Percentiles rank a stretch among this genome's conserved stretches.
Evolutionary conservation across 139 green algal species (phyloP).

Genomic region (Micromonas commoda): DNA sequence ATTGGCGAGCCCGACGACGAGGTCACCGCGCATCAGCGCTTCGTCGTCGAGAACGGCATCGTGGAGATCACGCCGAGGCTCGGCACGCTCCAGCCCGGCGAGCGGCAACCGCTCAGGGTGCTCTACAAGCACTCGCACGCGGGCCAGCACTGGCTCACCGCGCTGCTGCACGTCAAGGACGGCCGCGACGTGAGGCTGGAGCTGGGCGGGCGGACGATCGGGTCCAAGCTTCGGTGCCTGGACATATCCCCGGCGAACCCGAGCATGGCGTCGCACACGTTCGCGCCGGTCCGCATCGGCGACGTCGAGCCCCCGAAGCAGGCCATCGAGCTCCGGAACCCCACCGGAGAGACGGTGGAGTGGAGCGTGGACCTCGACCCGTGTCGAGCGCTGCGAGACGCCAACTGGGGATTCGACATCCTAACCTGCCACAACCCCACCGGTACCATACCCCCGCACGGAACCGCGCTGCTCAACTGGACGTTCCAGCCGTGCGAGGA

Average conservation of each 20-base stretch:
- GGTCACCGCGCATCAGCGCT: constrained; percentile 42
- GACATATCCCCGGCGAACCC: neutral
- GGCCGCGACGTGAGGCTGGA: constrained; percentile 58
- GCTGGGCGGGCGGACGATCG: constrained; percentile 44
- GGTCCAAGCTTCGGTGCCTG: constrained; percentile 32
- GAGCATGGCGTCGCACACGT: neutral
- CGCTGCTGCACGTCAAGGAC: constrained; percentile 52
- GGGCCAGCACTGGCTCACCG: constrained; percentile 48
- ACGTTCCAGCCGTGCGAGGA: constrained; percentile 51
- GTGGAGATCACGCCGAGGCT: constrained; percentile 47
- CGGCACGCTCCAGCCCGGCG: constrained; percentile 40
- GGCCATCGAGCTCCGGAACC: constrained; percentile 44
- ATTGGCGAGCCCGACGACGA: constrained; percentile 43
- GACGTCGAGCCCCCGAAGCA: constrained; percentile 50
- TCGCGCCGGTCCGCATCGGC: constrained; percentile 50
- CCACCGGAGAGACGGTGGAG: constrained; percentile 35
- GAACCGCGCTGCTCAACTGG: constrained; percentile 39
- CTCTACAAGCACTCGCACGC: constrained; percentile 32
- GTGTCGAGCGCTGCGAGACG: constrained; percentile 29
- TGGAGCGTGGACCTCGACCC: constrained; percentile 45
- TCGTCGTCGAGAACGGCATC: constrained; percentile 54
- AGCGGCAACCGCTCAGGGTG: constrained; percentile 25
- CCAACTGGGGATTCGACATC: constrained; percentile 47
- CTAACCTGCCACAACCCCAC: constrained; percentile 31
- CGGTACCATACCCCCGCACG: constrained; percentile 38